phyloP scores from a whole-genome alignment of 2,329 filamentous ascomycete genomes.

The Nigrograna mackinnonii region DNA sequence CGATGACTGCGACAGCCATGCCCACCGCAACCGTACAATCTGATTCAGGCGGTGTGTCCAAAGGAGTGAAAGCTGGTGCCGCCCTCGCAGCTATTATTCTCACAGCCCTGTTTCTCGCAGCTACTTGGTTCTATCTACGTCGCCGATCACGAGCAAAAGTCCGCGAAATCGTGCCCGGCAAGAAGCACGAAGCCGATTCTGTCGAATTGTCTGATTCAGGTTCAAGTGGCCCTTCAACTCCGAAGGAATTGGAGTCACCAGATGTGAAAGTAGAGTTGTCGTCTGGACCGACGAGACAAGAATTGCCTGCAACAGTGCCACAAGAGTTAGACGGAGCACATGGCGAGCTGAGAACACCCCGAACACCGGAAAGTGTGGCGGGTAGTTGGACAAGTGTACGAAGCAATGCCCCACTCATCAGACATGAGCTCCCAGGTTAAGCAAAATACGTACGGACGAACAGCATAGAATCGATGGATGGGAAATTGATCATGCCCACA shows the following conservation, averaged over 20 bases:
- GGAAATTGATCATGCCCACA: too few relatives aligned
- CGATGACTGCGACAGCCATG: not conserved
- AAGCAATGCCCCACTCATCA: constrained; percentile 8
- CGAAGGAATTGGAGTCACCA: constrained; percentile 14
- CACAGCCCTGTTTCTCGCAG: constrained; percentile 2
- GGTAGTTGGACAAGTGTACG: constrained; percentile 3
- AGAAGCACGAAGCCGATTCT: not conserved
- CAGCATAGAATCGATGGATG: too few relatives aligned
- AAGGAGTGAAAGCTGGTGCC: constrained; percentile 2
- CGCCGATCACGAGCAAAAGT: constrained; percentile 14
- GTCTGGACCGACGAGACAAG: constrained; percentile 3
- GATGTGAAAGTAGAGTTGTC: constrained; percentile 11
- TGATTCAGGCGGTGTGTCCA: not conserved
- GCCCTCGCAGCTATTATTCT: constrained; percentile 5
- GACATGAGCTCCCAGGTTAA: constrained; percentile 12
- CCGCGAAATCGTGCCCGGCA: constrained; percentile 10
- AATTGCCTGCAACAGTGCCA: constrained; percentile 6
- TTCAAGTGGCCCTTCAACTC: constrained; percentile 6
- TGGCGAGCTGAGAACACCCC: constrained; percentile 6
- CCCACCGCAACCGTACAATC: not conserved
- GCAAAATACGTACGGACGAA: too few relatives aligned
- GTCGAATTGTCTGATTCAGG: not conserved
- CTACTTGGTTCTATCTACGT: constrained; percentile 9
- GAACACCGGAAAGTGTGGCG: constrained; percentile 3
- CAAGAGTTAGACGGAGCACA: constrained; percentile 6